Evolutionary conservation across 768 basidiomycete species (phyloP).

Genomic region (Trichaptum fuscoviolaceum): DNA sequence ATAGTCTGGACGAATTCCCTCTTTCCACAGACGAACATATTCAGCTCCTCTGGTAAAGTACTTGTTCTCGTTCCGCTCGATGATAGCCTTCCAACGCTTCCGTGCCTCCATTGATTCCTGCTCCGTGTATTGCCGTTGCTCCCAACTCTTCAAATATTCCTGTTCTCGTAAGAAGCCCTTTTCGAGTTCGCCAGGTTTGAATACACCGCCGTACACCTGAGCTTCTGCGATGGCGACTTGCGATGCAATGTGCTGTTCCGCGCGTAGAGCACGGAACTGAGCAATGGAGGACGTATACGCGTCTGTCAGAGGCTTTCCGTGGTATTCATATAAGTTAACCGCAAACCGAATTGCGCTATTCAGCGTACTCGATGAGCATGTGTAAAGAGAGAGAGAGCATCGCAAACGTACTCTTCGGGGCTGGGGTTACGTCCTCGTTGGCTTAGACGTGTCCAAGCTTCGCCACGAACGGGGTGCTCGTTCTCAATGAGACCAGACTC

Average conservation of each 20-base stretch:
- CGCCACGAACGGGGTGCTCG: constrained; percentile 51
- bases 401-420: constrained; percentile 77
- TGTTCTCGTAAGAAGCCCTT: constrained; percentile 58
- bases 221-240: constrained; percentile 79
- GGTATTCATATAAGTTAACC: constrained; percentile 67
- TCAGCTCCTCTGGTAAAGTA: constrained; percentile 70
- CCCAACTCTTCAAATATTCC: constrained; percentile 54
- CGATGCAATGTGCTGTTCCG: constrained; percentile 75
- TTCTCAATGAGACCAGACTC: constrained; percentile 59
- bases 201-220: constrained; percentile 62
- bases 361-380: constrained; percentile 6
- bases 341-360: constrained; percentile 74
- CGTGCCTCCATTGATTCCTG: constrained; percentile 57
- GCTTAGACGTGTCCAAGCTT: constrained; percentile 69
- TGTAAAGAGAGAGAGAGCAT: not conserved
- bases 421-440: constrained; percentile 81
- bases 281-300: constrained; percentile 78
- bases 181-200: constrained; percentile 56
- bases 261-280: constrained; percentile 85
- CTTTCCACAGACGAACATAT: constrained; percentile 68
- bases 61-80: constrained; percentile 32
- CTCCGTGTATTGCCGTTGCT: constrained; percentile 48
- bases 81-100: constrained; percentile 74
- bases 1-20: constrained; percentile 64
- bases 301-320: constrained; percentile 57